Evolutionary conservation across 768 basidiomycete genomes (phyloP).

Genomic region (Tricholoma terreum): DNA sequence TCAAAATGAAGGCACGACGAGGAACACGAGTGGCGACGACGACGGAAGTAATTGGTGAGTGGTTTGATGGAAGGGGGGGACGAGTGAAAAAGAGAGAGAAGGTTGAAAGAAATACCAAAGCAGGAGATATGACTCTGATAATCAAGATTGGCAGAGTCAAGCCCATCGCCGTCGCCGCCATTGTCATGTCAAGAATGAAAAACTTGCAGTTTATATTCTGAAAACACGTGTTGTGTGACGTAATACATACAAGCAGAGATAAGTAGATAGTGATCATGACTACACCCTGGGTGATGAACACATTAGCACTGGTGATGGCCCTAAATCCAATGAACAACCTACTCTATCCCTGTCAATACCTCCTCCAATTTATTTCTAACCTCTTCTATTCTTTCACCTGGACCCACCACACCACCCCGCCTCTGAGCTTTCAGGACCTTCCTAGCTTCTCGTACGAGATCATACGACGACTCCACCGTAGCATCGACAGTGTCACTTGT

Average conservation of each 20-base stretch:
- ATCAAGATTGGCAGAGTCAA: constrained; percentile 42
- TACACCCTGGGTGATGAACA: no score
- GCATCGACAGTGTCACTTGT: constrained; percentile 21
- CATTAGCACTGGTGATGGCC: no score
- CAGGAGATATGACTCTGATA: constrained; percentile 66
- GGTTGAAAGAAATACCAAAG: constrained; percentile 58
- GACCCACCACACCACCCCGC: constrained; percentile 47
- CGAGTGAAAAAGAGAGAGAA: constrained; percentile 56
- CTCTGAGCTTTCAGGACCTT: constrained; percentile 53
- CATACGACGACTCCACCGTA: constrained; percentile 52
- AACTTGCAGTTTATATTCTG: constrained; percentile 17
- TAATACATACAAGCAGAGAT: no score
- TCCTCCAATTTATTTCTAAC: constrained; percentile 56
- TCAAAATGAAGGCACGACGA: constrained; percentile 71
- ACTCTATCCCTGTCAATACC: constrained; percentile 30
- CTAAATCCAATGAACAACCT: no score
- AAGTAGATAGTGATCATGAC: no score
- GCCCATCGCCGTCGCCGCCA: constrained; percentile 18
- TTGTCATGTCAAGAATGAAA: constrained; percentile 25
- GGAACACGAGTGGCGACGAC: constrained; percentile 72
- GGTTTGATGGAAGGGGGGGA: constrained; percentile 42
- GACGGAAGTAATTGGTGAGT: constrained; percentile 73
- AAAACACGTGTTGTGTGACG: constrained; percentile 23
- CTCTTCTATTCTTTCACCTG: constrained; percentile 54
- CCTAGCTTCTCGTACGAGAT: constrained; percentile 57